Base-by-base conservation (phyloP, 495 filamentous ascomycete species). In the Penicillium maclennaniae region DNA sequence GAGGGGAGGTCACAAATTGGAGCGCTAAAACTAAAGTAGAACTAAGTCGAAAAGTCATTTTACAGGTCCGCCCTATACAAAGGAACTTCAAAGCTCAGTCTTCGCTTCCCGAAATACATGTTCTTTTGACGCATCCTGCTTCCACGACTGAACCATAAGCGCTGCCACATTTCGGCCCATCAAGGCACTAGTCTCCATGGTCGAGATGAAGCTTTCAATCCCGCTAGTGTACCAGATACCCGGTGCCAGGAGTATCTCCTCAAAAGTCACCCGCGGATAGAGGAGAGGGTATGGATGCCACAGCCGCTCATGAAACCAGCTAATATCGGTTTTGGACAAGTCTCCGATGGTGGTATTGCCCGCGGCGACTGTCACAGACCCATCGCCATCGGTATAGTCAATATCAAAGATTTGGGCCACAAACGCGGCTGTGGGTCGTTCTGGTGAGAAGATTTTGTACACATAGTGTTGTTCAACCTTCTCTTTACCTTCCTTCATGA, bases 181-280 rank as follows among this genome's bases (percentile, higher is more conserved):
- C 61, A 97, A 67, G 0, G 87, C 85, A 66, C 87, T 97, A 7
- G 95, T 99, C 77, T 99, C 93, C 93, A 99, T 99, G 0, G 93
- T 96, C 14, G 84, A 90, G 53, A 97, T 95, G 61, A 98, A 97
- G 58, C 84, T 86, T 72, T 98, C 93, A 47, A 97, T 96, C 0
- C 88, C 92, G 39, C 87, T 84, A 0, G 93, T 97, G 65, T 98
- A 97, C 80, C 88, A 97, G 12, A 97, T 63, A 47, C 65, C 57
- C 8, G 68, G 66, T 6, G 72, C 86, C 2, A 97, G 66, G 51
- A 83, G 74, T 0, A 84, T 79, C 38, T 95, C 87, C 54, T 96
- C 92, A 55, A 97, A 99, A 0, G 87, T 95, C 6, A 89, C 82
- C 0, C 93, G 78, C 0, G 93, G 95, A 37, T 83, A 82, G 26